These are phyloP conservation scores for Colletotrichum sp. DNA, from an alignment of 2,329 filamentous ascomycete species.

Conservation along the genomic window DNA sequence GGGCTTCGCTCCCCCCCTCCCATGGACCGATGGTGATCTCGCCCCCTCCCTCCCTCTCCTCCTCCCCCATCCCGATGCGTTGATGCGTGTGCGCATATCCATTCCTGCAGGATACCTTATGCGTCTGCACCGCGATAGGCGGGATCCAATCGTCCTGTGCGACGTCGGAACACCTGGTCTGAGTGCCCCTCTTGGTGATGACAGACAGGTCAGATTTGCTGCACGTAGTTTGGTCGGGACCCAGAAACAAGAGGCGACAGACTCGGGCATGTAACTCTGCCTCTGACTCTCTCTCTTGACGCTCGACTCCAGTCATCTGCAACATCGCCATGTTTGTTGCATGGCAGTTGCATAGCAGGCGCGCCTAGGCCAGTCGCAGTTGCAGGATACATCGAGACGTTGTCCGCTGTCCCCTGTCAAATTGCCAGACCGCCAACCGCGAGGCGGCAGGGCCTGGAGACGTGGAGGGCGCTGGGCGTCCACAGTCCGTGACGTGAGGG, in stretches of 20 bases:
- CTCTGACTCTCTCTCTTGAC: neutral
- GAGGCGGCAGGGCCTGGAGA: neutral
- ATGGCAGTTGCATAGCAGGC: neutral
- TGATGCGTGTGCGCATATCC: slow-evolving; percentile 5
- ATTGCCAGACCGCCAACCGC: neutral
- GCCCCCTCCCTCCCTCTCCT: neutral
- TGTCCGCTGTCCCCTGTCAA: neutral
- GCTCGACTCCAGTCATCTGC: neutral
- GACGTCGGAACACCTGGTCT: slow-evolving; percentile 20
- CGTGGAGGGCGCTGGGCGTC: neutral
- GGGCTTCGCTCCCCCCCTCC: neutral
- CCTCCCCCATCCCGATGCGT: neutral
- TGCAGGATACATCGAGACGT: neutral
- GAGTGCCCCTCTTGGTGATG: slow-evolving; percentile 20
- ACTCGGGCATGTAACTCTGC: neutral
- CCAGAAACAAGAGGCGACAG: neutral
- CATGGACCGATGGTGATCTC: neutral
- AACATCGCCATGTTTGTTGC: neutral
- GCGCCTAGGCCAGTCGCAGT: neutral
- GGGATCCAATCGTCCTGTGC: slow-evolving; percentile 18
- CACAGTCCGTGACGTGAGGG: neutral
- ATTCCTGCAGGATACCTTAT: slow-evolving; percentile 12
- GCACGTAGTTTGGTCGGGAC: neutral
- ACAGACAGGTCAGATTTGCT: neutral
- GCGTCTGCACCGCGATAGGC: slow-evolving; percentile 18